These are phyloP conservation scores for Tolypocladium guangdongense DNA, from an alignment of 2,329 filamentous ascomycete species.

Conservation along the genomic window DNA sequence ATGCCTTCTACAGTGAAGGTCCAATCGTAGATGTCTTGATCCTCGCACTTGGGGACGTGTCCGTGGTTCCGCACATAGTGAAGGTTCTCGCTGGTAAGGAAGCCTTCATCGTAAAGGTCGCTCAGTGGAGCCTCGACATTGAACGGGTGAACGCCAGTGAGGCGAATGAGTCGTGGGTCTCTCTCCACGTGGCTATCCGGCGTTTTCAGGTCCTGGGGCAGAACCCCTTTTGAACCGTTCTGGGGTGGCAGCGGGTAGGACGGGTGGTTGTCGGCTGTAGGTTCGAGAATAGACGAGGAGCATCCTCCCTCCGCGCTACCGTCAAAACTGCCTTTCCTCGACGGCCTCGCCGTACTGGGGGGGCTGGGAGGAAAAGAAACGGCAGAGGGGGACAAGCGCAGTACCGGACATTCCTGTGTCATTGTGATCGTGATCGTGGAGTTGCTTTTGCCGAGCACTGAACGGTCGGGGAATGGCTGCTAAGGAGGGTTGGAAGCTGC, in stretches of 20 bases:
- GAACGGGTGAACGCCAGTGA: constrained; percentile 85
- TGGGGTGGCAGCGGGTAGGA: constrained; percentile 59
- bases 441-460: no score
- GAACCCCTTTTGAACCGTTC: constrained; percentile 47
- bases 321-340: constrained; percentile 22
- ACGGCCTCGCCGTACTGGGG: constrained; percentile 26
- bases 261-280: no score
- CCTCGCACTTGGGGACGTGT: constrained; percentile 62
- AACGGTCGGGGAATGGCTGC: no score
- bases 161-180: constrained; percentile 69
- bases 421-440: no score
- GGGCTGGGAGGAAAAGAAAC: constrained; percentile 26
- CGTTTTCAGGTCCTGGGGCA: constrained; percentile 70
- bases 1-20: constrained; percentile 74
- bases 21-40: constrained; percentile 67
- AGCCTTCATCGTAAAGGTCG: constrained; percentile 67
- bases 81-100: constrained; percentile 75
- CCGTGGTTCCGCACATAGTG: constrained; percentile 93
- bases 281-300: no score
- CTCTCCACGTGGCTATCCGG: constrained; percentile 73
- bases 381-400: not conserved
- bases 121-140: constrained; percentile 80
- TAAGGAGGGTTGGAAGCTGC: no score
- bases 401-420: no score
- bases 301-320: no score